Percentiles rank a stretch among this genome's conserved stretches.
Evolutionary conservation across 1,139 yeast genomes (phyloP).

Genomic region (Scheffersomyces illinoinensis): DNA sequence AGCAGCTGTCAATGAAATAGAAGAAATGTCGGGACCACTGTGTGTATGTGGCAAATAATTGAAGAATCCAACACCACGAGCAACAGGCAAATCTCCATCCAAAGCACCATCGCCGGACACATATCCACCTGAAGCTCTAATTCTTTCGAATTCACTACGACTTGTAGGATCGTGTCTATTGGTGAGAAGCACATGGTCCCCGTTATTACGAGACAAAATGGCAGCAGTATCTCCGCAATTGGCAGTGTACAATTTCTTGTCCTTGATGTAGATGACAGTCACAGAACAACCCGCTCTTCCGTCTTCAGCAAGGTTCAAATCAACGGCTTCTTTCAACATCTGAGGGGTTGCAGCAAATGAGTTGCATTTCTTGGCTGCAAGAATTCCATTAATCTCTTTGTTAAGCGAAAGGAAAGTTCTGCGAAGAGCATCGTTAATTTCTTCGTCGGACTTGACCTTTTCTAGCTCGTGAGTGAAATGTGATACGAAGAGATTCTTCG

Average conservation of each 20-base stretch:
- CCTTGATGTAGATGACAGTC: slow-evolving; percentile 76
- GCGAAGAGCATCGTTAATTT: slow-evolving; percentile 67
- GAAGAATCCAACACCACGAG: slow-evolving; percentile 91
- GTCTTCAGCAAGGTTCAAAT: slow-evolving; percentile 55
- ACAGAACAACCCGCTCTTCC: slow-evolving; percentile 84
- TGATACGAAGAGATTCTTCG: slow-evolving; percentile 70
- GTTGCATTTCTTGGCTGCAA: slow-evolving; percentile 37
- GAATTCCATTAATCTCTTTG: slow-evolving; percentile 62
- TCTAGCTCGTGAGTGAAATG: slow-evolving; percentile 65
- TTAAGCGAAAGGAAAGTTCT: slow-evolving; percentile 79
- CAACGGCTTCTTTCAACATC: slow-evolving; percentile 42
- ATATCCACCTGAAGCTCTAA: slow-evolving; percentile 88
- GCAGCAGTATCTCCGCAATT: slow-evolving; percentile 92
- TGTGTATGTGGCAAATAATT: slow-evolving; percentile 85
- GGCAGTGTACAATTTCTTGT: slow-evolving; percentile 72
- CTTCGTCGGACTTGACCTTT: slow-evolving; percentile 44
- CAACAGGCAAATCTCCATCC: slow-evolving; percentile 79
- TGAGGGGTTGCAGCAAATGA: slow-evolving; percentile 24
- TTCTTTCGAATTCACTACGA: slow-evolving; percentile 78
- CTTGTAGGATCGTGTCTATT: slow-evolving; percentile 84
- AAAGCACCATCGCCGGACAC: slow-evolving; percentile 84
- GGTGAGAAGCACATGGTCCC: slow-evolving; percentile 73
- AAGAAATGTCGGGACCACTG: slow-evolving; percentile 80
- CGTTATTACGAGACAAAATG: slow-evolving; percentile 74
- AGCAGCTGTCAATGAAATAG: slow-evolving; percentile 59